Base-by-base conservation (phyloP, 768 basidiomycete species). In the Infundibulicybe gibba region DNA sequence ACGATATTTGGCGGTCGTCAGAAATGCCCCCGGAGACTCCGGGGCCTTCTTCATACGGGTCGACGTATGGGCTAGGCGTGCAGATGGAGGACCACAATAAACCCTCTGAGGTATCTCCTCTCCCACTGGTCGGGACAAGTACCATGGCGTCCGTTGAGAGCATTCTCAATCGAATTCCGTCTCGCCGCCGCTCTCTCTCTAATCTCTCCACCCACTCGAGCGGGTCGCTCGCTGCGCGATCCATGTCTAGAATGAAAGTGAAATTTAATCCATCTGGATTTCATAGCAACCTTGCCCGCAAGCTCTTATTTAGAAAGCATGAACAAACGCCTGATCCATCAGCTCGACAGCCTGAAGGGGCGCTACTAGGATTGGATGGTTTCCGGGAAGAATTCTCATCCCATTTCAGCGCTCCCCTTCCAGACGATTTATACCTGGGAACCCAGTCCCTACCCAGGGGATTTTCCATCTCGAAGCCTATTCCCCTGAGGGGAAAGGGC, bases 171-270 rank as follows among this genome's bases (percentile, higher is more conserved):
- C 61, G 62, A 45, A 61, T 68, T 16, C 68, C 73, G 32, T 69
- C 71, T 6, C 77, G 80, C 38, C 71, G 74, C 39, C 76, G 73
- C 20, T 85, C 85, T 2, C 67, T 80, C 8, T 81, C 85, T 44
- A 76, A 66, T 60, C 53, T 82, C 35, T 77, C 81, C 48, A 56
- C 63, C 32, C 68, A 62, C 39, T 74, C 74, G 41, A 67, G 67
- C 38, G 66, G 62, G 33, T 68, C 74, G 10, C 56, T 72, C 31
- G 67, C 71, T 30, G 67, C 74, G 17, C 67, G 68, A 16, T 76
- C 80, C 35, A 67, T 77, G 61, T 63, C 75, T 16, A 72, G 68
- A 53, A 62, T 76, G 35, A 81, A 75, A 57, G 58, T 63, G 40
- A 78, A 75, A 55, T 61, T 79, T 40, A 63, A 64, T n/a, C 61